Evolutionary conservation across 106 monocot species (phyloP), one percentile per base, ranked within the genome.

Genomic region (Phalaenopsis aphrodite): DNA sequence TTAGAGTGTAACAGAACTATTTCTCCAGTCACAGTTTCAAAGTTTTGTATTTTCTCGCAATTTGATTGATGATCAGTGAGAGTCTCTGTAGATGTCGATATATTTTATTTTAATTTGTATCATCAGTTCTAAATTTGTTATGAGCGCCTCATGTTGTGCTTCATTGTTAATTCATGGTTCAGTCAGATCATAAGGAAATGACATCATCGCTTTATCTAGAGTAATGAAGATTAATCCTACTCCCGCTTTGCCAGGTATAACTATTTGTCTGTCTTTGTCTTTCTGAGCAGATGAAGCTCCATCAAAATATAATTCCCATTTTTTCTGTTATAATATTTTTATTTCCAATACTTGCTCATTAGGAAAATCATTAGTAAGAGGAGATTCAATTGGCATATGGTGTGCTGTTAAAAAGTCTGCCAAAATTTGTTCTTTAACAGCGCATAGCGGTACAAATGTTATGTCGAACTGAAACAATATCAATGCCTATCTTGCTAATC

Each of bases 241-340:
- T 0, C 78, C 48, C 5, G 83, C 82, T 46, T 5, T 11, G 16
- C n/a, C 16, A 19, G 3, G 48, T 1, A 67, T 38, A 12, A 39
- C 66, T 8, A 5, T 5, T 6, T 69, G 5, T 2, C 4, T 1
- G 17, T 19, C n/a, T 14, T 16, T 6, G 15, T 42, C n/a, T n/a
- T 9, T 15, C 2, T 19, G 17, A 8, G 6, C 1, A 55, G 56
- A 16, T 5, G 81, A 21, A 8, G 36, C 48, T 5, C 72, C 78
- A 72, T 78, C 78, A n/a, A 83, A 83, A 24, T 78, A 72, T 12
- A 83, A 16, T 14, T 83, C 30, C 78, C 38, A 83, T 36, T 45
- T 6, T 45, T 45, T 4, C 6, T 45, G 12, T 18, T 42, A 8
- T 0, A 6, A 3, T 45, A 3, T 6, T 45, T 1, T 6, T 6